Base-by-base conservation (phyloP, 495 filamentous ascomycete genomes). In the Baudoinia panamericana region DNA sequence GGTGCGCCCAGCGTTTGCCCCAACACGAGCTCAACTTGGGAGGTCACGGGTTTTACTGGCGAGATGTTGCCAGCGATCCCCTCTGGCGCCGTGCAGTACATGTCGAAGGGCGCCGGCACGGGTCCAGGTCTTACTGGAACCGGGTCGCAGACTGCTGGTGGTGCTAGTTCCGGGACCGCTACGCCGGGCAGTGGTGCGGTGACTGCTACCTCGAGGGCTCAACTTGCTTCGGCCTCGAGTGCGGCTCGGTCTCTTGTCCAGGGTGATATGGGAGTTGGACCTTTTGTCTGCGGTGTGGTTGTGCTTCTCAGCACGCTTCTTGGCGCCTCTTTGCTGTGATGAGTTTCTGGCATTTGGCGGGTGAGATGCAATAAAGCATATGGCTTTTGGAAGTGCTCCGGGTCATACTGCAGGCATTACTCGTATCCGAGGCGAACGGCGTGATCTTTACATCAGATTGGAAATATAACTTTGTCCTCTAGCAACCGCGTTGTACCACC, bases 31-130 rank as follows among this genome's bases (percentile, higher is more conserved):
- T 57, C 62, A 28, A 74, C 71, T 51, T 95, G 86, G 85, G 68
- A 86, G 28, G 80, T 94, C 27, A 68, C 66, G n/a, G 27, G 25
- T 19, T 51, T 45, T 45, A 56, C 58, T 13, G 65, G 62, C 42
- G 65, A 77, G 41, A 54, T 62, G 19, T 76, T 96, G 9, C 88
- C 88, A 2, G 72, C 75, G 28, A 80, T 95, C 16, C 88, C 88
- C 4, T 54, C 59, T 0, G 69, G 61, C 15, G 84, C 82, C 17
- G 56, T 67, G 56, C 62, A 78, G 63, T 82, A 70, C 63, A 75
- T 92, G 70, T 73, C 59, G 31, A 56, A 72, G 4, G 83, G 84
- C 52, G 84, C 84, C 36, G 84, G 85, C 34, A 64, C 61, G 17
- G 82, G 78, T 2, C 68, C 68, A 0, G 85, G 85, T 43, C 78